phyloP scores from a whole-genome alignment of 1,139 yeast species.

The Zhuliangozyma blackwelliae region DNA sequence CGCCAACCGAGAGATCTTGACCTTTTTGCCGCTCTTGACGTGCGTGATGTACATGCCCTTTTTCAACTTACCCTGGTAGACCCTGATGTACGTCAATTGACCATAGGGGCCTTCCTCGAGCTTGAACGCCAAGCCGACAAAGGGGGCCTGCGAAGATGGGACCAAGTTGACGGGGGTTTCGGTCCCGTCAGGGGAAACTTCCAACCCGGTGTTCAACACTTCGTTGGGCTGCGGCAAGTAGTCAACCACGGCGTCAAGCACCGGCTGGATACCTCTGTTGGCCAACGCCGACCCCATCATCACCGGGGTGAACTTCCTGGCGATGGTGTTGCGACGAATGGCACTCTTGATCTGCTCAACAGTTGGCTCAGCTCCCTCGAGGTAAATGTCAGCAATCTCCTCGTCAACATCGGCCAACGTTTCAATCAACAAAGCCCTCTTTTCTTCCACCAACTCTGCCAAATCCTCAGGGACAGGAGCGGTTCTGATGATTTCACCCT shows the following conservation, averaged over 20 bases:
- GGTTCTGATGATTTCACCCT: conserved; percentile 71
- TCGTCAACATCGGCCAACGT: conserved; percentile 97
- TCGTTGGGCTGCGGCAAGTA: conserved; percentile 94
- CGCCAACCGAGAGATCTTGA: conserved; percentile 90
- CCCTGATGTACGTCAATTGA: conserved; percentile 93
- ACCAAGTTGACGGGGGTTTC: conserved; percentile 66
- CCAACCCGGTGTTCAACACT: conserved; percentile 84
- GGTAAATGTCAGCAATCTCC: conserved; percentile 86
- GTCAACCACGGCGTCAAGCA: conserved; percentile 93
- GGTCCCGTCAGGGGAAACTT: conserved; percentile 45
- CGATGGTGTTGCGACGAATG: conserved; percentile 94
- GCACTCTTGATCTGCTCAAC: conserved; percentile 79
- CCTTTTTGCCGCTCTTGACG: conserved; percentile 87
- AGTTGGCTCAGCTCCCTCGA: conserved; percentile 88
- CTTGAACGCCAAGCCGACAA: conserved; percentile 95
- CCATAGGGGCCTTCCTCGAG: conserved; percentile 98
- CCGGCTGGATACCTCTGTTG: conserved; percentile 91
- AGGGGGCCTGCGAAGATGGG: conserved; percentile 74
- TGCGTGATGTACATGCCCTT: conserved; percentile 89
- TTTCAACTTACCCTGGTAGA: conserved; percentile 90
- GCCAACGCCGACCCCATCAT: conserved; percentile 98
- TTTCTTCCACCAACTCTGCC: conserved; percentile 73
- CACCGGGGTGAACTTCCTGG: conserved; percentile 95
- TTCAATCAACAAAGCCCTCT: conserved; percentile 79
- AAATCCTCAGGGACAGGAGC: conserved; percentile 73